Evolutionary conservation across 2,329 filamentous ascomycete genomes (phyloP).

Genomic region (Stylonectria norvegica): DNA sequence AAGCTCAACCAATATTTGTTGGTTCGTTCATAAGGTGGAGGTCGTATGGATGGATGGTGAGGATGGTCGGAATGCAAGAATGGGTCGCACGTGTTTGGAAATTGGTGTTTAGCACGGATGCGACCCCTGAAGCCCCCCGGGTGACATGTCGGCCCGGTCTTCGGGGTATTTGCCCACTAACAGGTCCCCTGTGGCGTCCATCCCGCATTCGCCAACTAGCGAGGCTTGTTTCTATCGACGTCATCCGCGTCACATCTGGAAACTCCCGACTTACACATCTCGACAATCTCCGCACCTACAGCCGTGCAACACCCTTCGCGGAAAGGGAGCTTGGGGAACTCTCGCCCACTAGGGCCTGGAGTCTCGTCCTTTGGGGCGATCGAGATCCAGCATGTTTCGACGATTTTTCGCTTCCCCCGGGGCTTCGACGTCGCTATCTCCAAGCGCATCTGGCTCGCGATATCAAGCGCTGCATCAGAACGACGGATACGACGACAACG

Average conservation of each 20-base stretch:
- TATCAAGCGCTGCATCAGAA: slow-evolving; percentile 26
- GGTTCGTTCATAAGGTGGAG: no score
- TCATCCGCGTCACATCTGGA: background rate
- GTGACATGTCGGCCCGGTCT: no score
- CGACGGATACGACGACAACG: slow-evolving; percentile 11
- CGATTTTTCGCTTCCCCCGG: slow-evolving; percentile 12
- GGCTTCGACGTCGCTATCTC: slow-evolving; percentile 2
- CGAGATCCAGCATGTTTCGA: slow-evolving; percentile 15
- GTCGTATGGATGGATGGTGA: no score
- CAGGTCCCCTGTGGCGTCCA: no score
- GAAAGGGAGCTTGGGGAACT: background rate
- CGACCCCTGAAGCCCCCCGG: no score
- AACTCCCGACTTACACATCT: background rate
- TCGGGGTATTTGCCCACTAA: no score
- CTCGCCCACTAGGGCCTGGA: slow-evolving; percentile 8
- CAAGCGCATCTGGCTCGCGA: slow-evolving; percentile 10
- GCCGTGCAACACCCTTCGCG: background rate
- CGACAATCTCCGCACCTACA: background rate
- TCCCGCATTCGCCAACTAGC: no score
- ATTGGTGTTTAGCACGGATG: no score
- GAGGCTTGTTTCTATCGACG: no score
- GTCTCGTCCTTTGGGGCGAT: slow-evolving; percentile 9
- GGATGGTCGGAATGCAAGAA: no score
- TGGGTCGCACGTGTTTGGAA: no score
- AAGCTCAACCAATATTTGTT: no score